Conservation (phyloP, 192 early-diverging fungal species). For the Dimargaris xerosporica region DNA sequence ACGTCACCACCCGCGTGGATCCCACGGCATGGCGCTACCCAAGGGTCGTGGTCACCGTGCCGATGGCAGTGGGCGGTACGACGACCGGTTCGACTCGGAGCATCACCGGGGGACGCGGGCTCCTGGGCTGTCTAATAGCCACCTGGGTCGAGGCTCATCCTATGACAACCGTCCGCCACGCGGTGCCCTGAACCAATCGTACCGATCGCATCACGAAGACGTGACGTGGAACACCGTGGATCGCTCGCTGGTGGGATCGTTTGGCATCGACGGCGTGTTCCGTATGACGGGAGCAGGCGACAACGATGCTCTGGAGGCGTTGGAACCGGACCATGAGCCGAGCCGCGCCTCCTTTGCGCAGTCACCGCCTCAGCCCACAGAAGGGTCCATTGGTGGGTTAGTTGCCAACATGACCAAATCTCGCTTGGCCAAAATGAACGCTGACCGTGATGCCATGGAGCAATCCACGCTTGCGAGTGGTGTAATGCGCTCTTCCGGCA, state of each 20-base stretch:
- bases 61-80: slow-evolving; percentile 8
- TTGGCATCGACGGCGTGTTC: slow-evolving; percentile 53
- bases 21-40: slow-evolving; percentile 11
- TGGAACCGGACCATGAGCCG: slow-evolving; percentile 3
- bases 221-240: slow-evolving; percentile 33
- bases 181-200: not conserved
- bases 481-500: no score
- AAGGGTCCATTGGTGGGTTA: no score
- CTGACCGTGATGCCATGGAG: no score
- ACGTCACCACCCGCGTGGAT: slow-evolving; percentile 1
- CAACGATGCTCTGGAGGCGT: slow-evolving; percentile 20
- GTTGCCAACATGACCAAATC: no score
- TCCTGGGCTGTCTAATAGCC: not conserved
- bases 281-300: slow-evolving; percentile 32
- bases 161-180: slow-evolving; percentile 1
- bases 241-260: slow-evolving; percentile 43
- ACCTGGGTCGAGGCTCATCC: not conserved
- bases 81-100: slow-evolving; percentile 7
- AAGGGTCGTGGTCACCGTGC: slow-evolving; percentile 13
- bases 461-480: no score
- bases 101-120: slow-evolving; percentile 6
- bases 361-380: no score
- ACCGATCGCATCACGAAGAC: slow-evolving; percentile 19
- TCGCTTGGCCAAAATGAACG: no score
- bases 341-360: no score